phyloP scores from a whole-genome alignment of 2,329 filamentous ascomycete species.

The Emergomyces orientalis region DNA sequence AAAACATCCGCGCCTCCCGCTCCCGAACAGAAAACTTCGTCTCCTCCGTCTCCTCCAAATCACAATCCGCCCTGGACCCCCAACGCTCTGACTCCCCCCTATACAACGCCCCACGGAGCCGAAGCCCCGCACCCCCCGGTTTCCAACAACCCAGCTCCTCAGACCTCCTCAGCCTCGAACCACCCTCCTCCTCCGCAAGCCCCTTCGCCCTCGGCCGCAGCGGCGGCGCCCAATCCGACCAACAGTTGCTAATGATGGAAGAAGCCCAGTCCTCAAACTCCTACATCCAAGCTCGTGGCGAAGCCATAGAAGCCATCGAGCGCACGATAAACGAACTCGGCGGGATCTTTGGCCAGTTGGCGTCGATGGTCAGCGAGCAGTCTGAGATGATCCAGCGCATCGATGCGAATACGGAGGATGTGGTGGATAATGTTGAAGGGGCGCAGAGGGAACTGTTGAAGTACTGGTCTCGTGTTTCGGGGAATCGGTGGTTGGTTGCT shows the following conservation, averaged over 20 bases:
- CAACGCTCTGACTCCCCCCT: constrained; percentile 74
- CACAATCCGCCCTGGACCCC: constrained; percentile 53
- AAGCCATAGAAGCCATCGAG: constrained; percentile 95
- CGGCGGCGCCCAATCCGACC: constrained; percentile 57
- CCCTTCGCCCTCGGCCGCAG: constrained; percentile 27
- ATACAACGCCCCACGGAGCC: constrained; percentile 69
- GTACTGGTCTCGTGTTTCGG: constrained; percentile 89
- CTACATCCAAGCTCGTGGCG: constrained; percentile 87
- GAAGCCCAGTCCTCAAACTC: constrained; percentile 75
- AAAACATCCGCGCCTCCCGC: constrained; percentile 92
- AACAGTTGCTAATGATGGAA: constrained; percentile 87
- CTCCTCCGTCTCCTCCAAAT: constrained; percentile 71
- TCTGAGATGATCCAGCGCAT: constrained; percentile 96
- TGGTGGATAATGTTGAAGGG: constrained; percentile 96
- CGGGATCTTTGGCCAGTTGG: constrained; percentile 85
- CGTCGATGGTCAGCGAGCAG: constrained; percentile 94
- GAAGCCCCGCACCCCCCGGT: constrained; percentile 47
- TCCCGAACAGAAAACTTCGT: constrained; percentile 95
- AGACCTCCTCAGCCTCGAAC: constrained; percentile 77
- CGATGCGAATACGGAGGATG: constrained; percentile 93
- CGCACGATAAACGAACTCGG: constrained; percentile 89
- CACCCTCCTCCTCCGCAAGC: constrained; percentile 42
- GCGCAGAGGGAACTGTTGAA: constrained; percentile 92
- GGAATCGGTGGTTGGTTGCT: constrained; percentile 90
- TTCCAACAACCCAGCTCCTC: constrained; percentile 40